Base-by-base conservation (phyloP, 176 grass and related monocot genomes). In the Oryza australiensis region DNA sequence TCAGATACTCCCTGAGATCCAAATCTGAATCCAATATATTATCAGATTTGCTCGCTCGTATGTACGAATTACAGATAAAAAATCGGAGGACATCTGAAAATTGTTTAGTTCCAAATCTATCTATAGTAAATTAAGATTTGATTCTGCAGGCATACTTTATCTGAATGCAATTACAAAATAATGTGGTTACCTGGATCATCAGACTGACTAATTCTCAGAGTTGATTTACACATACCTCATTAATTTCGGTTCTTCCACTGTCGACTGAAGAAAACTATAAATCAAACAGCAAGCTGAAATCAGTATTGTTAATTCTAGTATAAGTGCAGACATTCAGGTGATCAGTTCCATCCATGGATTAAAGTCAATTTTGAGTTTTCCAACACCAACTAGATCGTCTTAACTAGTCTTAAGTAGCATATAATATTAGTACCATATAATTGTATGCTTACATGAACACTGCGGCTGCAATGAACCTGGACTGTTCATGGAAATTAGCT, bases 1-100 rank as follows among this genome's bases (percentile, higher is more conserved):
- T 82, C 79, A 86, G 83, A 86, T 78, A 82, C 66, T 78, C 35
- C 29, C 33, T 66, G 22, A 77, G 83, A 89, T 86, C 83, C 78
- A 82, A 86, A 89, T 89, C 83, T 82, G 67, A 77, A 89, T 71
- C 62, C 49, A 26, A 32, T 82, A 87, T 59, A 63, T 6, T 76
- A 59, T 72, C 66, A 81, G 41, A 82, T 66, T 66, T 78, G 59
- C 26, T 81, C 8, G 40, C 24, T 14, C 63, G 69, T 23, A 59
- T 64, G 15, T 77, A 14, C 53, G 57, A 66, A 24, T n/a, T 27
- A 23, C 57, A 73, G 72, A 77, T 78, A 72, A 22, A 75, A 74
- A 70, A 84, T 30, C 40, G 70, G 35, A 77, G 26, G 12, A 68
- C 63, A 70, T 64, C 76, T 69, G 51, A 20, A 70, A 30, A 89